Evolutionary conservation across 345 rosid species (phyloP), one percentile per base, ranked within the genome.

Genomic region (Fremontodendron californicum): DNA sequence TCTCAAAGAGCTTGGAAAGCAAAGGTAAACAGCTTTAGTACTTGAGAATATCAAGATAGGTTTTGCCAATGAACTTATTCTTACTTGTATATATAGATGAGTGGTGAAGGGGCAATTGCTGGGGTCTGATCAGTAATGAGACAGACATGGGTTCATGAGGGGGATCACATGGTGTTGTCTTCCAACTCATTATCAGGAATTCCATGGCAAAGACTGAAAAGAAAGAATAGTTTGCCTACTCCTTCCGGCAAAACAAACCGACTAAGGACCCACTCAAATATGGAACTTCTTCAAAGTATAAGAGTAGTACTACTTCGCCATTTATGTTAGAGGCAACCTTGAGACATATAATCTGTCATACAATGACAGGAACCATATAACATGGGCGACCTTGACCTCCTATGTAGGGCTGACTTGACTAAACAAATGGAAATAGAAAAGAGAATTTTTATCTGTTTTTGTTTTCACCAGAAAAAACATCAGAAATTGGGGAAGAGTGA

Each of bases 141-240:
- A 12, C 6, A 25, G 39, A 21, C 35, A 3, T 43, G 54, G 21
- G 39, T 16, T 46, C 0, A 15, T 45, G 21, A 27, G 35, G 45
- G 51, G 40, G n/a, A 9, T 48, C 74, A 70, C 60, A 48, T 48
- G 74, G 58, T 70, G 9, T 48, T 70, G 74, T 48, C 60, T 48
- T 70, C 60, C 23, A 31, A 70, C 3, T 11, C 0, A 1, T 70
- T 70, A 31, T 9, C 25, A 48, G 29, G 5, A 23, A 68, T 68
- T 43, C 33, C 33, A 43, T 6, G 37, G 35, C 54, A 10, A 23
- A 13, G 18, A 66, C 71, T 21, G 27, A 39, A 31, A 61, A 29
- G 55, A 31, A 61, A 29, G 66, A 31, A 6, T 29, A 33, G 40
- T 61, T 61, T 29, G 19, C 66, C 40, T 61, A 31, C 40, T 33